Conservation (phyloP, 371 early-diverging fungal genomes). For the Mycotypha africana region DNA sequence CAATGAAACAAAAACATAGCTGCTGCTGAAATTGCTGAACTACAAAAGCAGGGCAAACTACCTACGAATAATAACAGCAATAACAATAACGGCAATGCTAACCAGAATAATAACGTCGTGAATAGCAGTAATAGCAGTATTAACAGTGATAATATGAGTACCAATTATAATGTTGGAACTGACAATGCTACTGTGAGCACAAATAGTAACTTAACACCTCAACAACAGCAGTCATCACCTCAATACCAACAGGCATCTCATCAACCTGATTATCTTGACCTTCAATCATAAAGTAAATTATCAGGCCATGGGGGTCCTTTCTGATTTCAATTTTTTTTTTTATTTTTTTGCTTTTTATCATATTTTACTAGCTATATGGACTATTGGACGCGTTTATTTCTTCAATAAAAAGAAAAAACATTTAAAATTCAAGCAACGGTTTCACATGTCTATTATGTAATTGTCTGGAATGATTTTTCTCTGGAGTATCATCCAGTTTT, state of each 20-base stretch:
- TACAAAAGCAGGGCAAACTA: constrained; percentile 38
- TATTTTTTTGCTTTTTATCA: background rate
- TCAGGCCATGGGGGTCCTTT: too few relatives aligned
- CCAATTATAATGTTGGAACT: too few relatives aligned
- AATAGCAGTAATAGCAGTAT: too few relatives aligned
- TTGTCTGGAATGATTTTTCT: constrained; percentile 33
- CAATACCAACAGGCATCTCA: too few relatives aligned
- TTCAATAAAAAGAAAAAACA: too few relatives aligned
- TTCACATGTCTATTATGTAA: constrained; percentile 39
- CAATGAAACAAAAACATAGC: constrained; percentile 51
- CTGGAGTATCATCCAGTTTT: constrained; percentile 29
- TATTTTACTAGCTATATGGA: too few relatives aligned
- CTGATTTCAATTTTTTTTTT: background rate
- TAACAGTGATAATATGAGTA: too few relatives aligned
- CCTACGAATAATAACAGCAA: constrained; percentile 11
- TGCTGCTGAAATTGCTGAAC: constrained; percentile 56
- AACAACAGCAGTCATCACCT: background rate
- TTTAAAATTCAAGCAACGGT: constrained; percentile 38
- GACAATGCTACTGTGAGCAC: too few relatives aligned
- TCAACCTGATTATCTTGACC: too few relatives aligned
- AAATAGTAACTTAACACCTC: background rate
- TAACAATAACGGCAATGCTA: constrained; percentile 11
- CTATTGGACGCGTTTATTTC: too few relatives aligned
- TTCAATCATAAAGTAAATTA: background rate
- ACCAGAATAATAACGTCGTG: background rate